Percentiles rank a stretch among this genome's conserved stretches.
These are phyloP conservation scores for Madurella mycetomatis DNA, from an alignment of 2,329 filamentous ascomycete genomes.

Conservation along the genomic window DNA sequence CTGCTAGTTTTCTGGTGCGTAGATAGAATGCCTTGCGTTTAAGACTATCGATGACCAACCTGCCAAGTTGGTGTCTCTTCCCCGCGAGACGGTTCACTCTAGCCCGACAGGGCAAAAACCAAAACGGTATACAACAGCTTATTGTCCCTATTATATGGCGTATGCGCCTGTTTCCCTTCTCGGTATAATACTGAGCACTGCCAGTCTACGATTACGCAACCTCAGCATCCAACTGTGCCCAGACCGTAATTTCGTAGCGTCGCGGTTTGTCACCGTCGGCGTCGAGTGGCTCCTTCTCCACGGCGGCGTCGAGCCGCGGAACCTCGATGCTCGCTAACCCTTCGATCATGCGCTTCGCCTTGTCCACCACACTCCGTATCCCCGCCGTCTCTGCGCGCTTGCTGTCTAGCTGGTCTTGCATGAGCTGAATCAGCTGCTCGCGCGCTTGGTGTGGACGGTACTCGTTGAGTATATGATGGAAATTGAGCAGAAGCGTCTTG, in stretches of 20 bases:
- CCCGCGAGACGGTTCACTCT: too few relatives aligned
- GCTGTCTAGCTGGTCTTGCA: constrained; percentile 77
- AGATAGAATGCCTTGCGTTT: too few relatives aligned
- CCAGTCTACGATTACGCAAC: constrained; percentile 11
- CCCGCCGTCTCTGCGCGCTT: constrained; percentile 69
- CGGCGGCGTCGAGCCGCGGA: constrained; percentile 21
- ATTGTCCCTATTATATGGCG: background rate
- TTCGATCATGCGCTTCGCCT: constrained; percentile 68
- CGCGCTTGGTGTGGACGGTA: constrained; percentile 90
- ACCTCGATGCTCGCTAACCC: constrained; percentile 56
- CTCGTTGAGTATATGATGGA: constrained; percentile 89
- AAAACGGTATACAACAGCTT: too few relatives aligned
- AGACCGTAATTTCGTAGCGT: constrained; percentile 18
- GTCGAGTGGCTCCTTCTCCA: constrained; percentile 21
- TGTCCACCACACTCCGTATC: constrained; percentile 62
- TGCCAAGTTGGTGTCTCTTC: too few relatives aligned
- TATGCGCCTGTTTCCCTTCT: too few relatives aligned
- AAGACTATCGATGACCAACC: too few relatives aligned
- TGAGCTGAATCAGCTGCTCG: constrained; percentile 79
- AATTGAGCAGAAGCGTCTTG: constrained; percentile 79
- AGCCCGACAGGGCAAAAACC: too few relatives aligned
- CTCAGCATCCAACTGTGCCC: constrained; percentile 21
- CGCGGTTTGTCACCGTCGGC: constrained; percentile 7
- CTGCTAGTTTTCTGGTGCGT: too few relatives aligned
- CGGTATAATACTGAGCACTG: too few relatives aligned